phyloP scores from a whole-genome alignment of 345 rosid species.

The Mercurialis annua region DNA sequence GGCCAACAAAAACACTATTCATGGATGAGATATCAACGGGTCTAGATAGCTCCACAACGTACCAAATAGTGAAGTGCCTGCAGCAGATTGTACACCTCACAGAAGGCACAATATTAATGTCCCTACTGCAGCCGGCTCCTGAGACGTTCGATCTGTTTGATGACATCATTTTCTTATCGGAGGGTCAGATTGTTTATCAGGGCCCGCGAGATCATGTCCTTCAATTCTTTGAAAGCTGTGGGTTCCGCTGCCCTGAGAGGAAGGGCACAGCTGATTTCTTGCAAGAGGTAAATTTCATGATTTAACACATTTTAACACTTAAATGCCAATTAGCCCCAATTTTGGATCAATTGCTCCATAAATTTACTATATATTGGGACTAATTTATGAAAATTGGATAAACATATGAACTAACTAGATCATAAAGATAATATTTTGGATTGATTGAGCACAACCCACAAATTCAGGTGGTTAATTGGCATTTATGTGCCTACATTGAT shows the following conservation, averaged over 20 bases:
- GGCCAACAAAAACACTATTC: constrained; percentile 80
- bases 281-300: constrained; percentile 63
- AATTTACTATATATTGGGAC: too few relatives aligned
- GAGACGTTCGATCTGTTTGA: constrained; percentile 90
- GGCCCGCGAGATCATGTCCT: constrained; percentile 73
- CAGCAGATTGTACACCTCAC: constrained; percentile 74
- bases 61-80: constrained; percentile 80
- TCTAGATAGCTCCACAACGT: constrained; percentile 88
- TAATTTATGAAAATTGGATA: too few relatives aligned
- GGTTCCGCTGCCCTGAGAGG: constrained; percentile 78
- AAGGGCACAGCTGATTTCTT: constrained; percentile 89
- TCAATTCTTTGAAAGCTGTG: constrained; percentile 64
- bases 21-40: constrained; percentile 99
- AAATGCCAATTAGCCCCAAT: too few relatives aligned
- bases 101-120: constrained; percentile 70
- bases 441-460: too few relatives aligned
- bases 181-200: constrained; percentile 81
- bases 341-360: too few relatives aligned
- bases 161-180: constrained; percentile 68
- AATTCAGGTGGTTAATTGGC: too few relatives aligned
- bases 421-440: too few relatives aligned
- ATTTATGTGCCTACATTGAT: too few relatives aligned
- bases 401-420: too few relatives aligned
- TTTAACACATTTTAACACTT: not conserved
- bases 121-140: constrained; percentile 88